Evolutionary conservation across 768 basidiomycete species (phyloP).

Genomic region (Crepidotus variabilis): DNA sequence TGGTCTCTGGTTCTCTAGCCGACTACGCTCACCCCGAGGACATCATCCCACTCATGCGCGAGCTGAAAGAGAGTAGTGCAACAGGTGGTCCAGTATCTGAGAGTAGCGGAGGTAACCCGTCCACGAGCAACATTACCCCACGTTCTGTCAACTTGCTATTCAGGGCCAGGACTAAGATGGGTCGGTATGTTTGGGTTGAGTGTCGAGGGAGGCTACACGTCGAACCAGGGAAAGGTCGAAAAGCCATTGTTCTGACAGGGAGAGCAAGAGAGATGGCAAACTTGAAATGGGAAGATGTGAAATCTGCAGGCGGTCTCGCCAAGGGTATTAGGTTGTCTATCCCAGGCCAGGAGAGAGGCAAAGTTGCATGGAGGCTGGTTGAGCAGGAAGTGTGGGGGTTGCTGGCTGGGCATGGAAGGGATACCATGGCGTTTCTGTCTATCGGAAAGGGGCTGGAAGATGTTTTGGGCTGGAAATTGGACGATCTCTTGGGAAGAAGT

Average conservation of each 20-base stretch:
- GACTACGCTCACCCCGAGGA: constrained; percentile 90
- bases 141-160: constrained; percentile 81
- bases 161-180: constrained; percentile 67
- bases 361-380: constrained; percentile 11
- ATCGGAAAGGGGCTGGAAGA: constrained; percentile 50
- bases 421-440: constrained; percentile 38
- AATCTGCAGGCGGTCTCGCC: constrained; percentile 44
- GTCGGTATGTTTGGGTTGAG: constrained; percentile 83
- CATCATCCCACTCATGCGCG: constrained; percentile 85
- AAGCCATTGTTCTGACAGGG: constrained; percentile 90
- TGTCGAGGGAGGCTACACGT: constrained; percentile 84
- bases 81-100: constrained; percentile 20
- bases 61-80: constrained; percentile 73
- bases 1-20: constrained; percentile 72
- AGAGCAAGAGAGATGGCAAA: constrained; percentile 65
- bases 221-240: constrained; percentile 91
- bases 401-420: constrained; percentile 35
- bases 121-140: constrained; percentile 22
- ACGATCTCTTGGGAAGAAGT: constrained; percentile 49
- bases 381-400: constrained; percentile 52
- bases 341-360: constrained; percentile 2
- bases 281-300: constrained; percentile 58
- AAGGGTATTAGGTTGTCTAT: constrained; percentile 10
- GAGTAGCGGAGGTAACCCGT: not conserved
- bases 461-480: constrained; percentile 60